These are phyloP conservation scores for Talaromyces liani DNA, from an alignment of 495 filamentous ascomycete species.

Conservation along the genomic window DNA sequence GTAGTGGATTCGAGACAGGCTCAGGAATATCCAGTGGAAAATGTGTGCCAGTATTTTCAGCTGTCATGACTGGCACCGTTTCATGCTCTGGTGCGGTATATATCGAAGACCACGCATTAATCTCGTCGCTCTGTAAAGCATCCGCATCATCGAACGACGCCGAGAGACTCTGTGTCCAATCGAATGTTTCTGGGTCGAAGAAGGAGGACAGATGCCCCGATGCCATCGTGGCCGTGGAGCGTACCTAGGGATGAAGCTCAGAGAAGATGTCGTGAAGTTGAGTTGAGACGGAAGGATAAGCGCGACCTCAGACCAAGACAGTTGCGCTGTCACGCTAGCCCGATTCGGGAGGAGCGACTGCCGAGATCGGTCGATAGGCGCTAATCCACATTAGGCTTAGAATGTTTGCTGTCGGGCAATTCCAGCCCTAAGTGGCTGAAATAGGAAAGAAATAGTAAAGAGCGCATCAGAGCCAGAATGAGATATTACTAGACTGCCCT, in stretches of 20 bases:
- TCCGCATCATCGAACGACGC: not conserved
- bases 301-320: not conserved
- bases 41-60: not conserved
- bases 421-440: not conserved
- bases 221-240: not conserved
- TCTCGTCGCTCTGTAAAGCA: not conserved
- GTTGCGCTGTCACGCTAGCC: not conserved
- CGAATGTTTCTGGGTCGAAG: not conserved
- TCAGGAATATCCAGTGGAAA: not conserved
- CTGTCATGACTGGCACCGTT: not conserved
- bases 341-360: not conserved
- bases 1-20: not conserved
- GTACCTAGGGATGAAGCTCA: not conserved
- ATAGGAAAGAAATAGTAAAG: not conserved
- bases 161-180: not conserved
- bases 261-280: not conserved
- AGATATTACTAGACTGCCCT: too few species aligned
- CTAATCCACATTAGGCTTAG: not conserved
- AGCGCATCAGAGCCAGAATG: too few species aligned
- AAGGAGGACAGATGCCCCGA: not conserved
- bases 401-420: not conserved
- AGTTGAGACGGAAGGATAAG: not conserved
- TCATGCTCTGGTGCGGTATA: not conserved
- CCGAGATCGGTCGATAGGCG: not conserved
- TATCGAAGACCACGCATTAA: not conserved